phyloP scores from a whole-genome alignment of 106 monocot species.

The Dioscorea dumetorum region DNA sequence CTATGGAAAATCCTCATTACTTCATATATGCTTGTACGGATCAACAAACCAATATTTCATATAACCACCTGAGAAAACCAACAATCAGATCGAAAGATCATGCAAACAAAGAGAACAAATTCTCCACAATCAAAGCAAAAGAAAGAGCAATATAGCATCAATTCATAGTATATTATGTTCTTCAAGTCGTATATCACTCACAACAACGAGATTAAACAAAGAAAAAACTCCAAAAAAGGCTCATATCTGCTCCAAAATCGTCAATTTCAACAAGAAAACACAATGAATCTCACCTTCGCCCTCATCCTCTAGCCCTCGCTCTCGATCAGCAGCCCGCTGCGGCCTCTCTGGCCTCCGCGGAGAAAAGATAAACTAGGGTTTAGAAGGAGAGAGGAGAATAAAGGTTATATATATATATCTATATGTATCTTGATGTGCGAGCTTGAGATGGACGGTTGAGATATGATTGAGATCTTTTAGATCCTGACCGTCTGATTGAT shows the following conservation, averaged over 20 bases:
- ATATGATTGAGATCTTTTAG: background rate
- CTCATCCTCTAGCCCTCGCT: background rate
- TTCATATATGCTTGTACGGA: too few relatives aligned
- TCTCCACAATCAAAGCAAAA: too few relatives aligned
- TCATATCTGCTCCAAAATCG: background rate
- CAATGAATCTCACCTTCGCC: background rate
- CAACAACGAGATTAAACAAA: background rate
- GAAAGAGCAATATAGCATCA: background rate
- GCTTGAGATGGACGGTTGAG: background rate
- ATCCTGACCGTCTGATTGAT: background rate
- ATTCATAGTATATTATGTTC: background rate
- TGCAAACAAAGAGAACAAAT: too few relatives aligned
- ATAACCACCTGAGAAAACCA: too few relatives aligned
- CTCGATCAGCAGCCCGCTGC: too few relatives aligned
- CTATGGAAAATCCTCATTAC: too few relatives aligned
- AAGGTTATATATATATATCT: too few relatives aligned
- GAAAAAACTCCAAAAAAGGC: background rate
- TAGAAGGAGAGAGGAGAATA: background rate
- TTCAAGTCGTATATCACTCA: background rate
- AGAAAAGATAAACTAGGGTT: background rate
- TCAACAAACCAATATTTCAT: too few relatives aligned
- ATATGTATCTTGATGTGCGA: background rate
- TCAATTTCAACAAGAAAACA: background rate
- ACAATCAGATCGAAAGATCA: too few relatives aligned
- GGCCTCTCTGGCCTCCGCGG: too few relatives aligned